phyloP scores from a whole-genome alignment of 345 rosid species.

The Gossypium thurberi region DNA sequence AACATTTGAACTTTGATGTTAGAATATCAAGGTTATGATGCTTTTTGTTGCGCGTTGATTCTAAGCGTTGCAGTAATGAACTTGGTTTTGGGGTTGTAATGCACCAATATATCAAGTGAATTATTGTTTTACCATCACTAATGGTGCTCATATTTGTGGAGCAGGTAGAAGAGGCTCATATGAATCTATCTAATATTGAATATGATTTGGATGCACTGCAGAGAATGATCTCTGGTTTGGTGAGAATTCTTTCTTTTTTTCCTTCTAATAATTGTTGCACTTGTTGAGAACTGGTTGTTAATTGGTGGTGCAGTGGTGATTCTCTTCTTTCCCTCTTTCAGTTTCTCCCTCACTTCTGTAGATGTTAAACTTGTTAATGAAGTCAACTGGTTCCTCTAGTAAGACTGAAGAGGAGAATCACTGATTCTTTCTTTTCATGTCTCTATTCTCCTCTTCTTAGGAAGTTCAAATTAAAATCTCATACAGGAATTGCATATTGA shows the following conservation, averaged over 20 bases:
- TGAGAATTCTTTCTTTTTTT: conserved; percentile 28
- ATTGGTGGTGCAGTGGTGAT: neutral
- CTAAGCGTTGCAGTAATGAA: neutral
- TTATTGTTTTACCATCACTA: neutral
- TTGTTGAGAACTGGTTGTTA: neutral
- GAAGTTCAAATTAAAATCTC: neutral
- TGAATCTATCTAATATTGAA: conserved; percentile 54
- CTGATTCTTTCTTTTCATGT: neutral
- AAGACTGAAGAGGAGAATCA: neutral
- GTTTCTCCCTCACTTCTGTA: neutral
- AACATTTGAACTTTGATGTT: neutral
- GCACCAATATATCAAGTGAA: neutral
- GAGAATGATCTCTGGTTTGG: conserved; percentile 54
- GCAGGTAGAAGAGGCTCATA: conserved; percentile 66
- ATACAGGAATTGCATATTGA: neutral
- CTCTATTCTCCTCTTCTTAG: neutral
- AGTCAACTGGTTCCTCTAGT: neutral
- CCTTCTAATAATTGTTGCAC: neutral
- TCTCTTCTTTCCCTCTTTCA: neutral
- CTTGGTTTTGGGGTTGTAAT: neutral
- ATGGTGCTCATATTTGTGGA: conserved; percentile 6
- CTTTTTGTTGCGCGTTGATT: neutral
- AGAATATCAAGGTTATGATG: neutral
- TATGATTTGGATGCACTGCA: conserved; percentile 59
- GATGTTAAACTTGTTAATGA: neutral